Evolutionary conservation across 176 grass and related monocot species (phyloP), one percentile per base, ranked within the genome.

Genomic region (Calamus simplicifolius): DNA sequence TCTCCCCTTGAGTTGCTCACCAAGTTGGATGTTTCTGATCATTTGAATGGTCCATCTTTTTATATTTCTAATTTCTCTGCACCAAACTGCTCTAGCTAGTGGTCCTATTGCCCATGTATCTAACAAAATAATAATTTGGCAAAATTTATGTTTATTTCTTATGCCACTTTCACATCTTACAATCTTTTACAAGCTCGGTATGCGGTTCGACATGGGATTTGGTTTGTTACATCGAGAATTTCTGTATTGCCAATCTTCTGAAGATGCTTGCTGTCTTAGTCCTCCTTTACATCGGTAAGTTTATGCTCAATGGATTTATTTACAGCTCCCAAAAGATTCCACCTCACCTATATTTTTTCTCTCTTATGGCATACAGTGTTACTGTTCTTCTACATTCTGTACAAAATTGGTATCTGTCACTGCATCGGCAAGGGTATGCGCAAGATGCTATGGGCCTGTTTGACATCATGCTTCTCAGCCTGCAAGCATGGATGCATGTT

Each of bases 151-250:
- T 49, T 61, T 16, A 16, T 61, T 53, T 61, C 19, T 59, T 52
- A 43, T 43, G 35, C 35, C 12, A 16, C 30, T 18, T 57, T 48
- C 0, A n/a, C 70, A 66, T 19, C 3, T 31, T 16, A n/a, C 26
- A 49, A 5, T 50, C 52, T 54, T 67, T 29, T 69, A 43, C 15
- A 72, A 89, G 80, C 27, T 73, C 72, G 29, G 59, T 57, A 21
- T 84, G 85, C 1, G 77, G 68, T 21, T 56, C 80, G 10, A 77
- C 55, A 59, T 89, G 80, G 85, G 85, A 84, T 65, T 4, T 89
- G 3, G 54, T 89, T 12, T 89, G 85, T 62, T 89, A 89, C 61
- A 28, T 89, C 5, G 86, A 89, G 5, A 81, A 85, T 49, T 81
- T 89, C 52, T 89, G 81, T 4, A 18, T 89, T 13, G 69, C 54